phyloP scores from a whole-genome alignment of 441 rosid species.

The Pelargonium cotyledonis region DNA sequence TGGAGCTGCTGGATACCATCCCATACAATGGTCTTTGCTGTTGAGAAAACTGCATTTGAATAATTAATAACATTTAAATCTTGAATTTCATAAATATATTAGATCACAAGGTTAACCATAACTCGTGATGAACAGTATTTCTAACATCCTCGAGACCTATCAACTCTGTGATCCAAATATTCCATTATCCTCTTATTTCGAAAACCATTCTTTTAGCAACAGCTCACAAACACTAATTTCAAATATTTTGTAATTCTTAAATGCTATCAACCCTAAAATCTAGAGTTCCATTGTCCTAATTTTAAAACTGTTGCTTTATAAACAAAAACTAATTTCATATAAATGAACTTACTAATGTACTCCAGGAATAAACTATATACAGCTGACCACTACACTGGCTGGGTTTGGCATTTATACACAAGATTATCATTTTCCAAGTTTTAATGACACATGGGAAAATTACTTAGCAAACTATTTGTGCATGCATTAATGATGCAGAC shows the following conservation, averaged over 20 bases:
- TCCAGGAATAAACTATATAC: background rate
- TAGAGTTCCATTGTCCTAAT: background rate
- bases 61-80: background rate
- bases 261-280: background rate
- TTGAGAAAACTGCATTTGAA: conserved; percentile 26
- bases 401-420: background rate
- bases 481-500: too few species aligned
- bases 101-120: background rate
- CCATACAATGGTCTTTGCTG: conserved; percentile 41
- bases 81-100: background rate
- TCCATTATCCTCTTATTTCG: background rate
- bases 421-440: background rate
- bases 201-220: background rate
- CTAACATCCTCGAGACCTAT: background rate
- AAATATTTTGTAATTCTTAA: background rate
- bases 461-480: background rate
- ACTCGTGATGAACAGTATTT: background rate
- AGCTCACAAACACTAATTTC: background rate
- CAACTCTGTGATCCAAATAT: background rate
- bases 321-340: conserved; percentile 4
- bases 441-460: background rate
- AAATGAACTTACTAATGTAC: background rate
- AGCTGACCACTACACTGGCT: conserved; percentile 1
- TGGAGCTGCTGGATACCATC: conserved; percentile 37
- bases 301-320: background rate